Conservation (phyloP, 108 stramenopile species). For the Conticribra guillardii region DNA sequence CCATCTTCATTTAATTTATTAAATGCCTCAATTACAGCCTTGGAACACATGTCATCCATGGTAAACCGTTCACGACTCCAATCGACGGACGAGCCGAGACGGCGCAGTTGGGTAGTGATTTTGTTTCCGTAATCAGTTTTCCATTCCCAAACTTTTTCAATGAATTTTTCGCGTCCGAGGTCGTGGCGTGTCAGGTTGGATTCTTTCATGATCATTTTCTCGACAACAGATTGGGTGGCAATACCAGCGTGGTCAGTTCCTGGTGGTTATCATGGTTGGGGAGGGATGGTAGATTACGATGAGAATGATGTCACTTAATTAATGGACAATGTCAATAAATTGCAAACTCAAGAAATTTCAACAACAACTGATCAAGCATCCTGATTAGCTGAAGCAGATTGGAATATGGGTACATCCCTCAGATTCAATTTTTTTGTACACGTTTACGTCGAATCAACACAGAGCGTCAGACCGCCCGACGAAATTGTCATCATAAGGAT, state of each 20-base stretch:
- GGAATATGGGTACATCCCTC: slow-evolving; percentile 28
- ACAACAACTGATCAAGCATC: neutral
- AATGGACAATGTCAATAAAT: neutral
- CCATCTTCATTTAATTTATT: slow-evolving; percentile 95
- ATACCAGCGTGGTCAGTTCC: slow-evolving; percentile 99
- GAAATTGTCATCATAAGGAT: slow-evolving; percentile 46
- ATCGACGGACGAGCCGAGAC: slow-evolving; percentile 93
- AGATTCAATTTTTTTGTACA: slow-evolving; percentile 44
- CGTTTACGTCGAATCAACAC: slow-evolving; percentile 56
- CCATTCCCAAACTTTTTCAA: slow-evolving; percentile 99
- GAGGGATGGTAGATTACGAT: neutral
- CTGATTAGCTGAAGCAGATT: neutral
- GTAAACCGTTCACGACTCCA: slow-evolving; percentile 98
- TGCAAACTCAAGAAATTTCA: too few species aligned
- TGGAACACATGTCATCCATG: slow-evolving; percentile 96
- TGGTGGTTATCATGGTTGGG: neutral
- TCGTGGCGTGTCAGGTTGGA: slow-evolving; percentile 92
- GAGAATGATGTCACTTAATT: slow-evolving; percentile 12
- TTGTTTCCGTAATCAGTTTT: slow-evolving; percentile 93
- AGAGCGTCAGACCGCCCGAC: slow-evolving; percentile 50
- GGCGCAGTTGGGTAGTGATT: slow-evolving; percentile 92
- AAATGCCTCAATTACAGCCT: slow-evolving; percentile 93
- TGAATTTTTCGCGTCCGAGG: slow-evolving; percentile 95
- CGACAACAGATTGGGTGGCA: slow-evolving; percentile 99
- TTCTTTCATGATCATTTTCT: slow-evolving; percentile 97